A percentile compares a stretch with the other conserved stretches of the same genome.
Evolutionary conservation across 768 basidiomycete species (phyloP).

Genomic region (Russula sp.): DNA sequence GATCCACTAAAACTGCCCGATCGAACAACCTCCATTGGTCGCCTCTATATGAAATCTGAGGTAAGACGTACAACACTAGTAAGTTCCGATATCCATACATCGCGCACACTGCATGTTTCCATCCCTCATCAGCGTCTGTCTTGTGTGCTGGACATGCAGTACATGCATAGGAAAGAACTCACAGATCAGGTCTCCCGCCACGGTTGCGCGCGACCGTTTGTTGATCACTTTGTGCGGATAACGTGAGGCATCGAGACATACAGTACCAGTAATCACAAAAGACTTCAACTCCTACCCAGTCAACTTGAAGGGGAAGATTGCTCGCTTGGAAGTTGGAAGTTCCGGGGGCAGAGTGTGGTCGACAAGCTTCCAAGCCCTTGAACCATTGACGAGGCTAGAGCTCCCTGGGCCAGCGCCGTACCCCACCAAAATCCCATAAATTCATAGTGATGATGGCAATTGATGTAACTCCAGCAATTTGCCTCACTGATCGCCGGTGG

Average conservation of each 20-base stretch:
- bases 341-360: conserved; percentile 55
- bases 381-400: too few relatives aligned
- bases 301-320: conserved; percentile 15
- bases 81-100: too few relatives aligned
- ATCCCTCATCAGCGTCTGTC: too few relatives aligned
- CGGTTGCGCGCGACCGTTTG: background rate
- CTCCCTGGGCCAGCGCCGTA: too few relatives aligned
- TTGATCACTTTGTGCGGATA: background rate
- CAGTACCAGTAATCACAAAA: conserved; percentile 75
- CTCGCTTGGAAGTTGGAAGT: too few relatives aligned
- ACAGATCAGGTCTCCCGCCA: conserved; percentile 45
- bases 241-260: conserved; percentile 20
- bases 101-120: too few relatives aligned
- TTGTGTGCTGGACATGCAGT: conserved; percentile 6
- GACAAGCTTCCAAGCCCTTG: conserved; percentile 48
- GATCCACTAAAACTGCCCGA: background rate
- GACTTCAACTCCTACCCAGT: too few relatives aligned
- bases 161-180: conserved; percentile 27
- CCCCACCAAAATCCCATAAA: too few relatives aligned
- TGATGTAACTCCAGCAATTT: conserved; percentile 48
- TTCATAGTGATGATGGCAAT: conserved; percentile 56
- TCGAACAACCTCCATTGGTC: conserved; percentile 56
- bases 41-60: too few relatives aligned
- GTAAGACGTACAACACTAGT: too few relatives aligned
- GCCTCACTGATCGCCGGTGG: conserved; percentile 52